phyloP scores from a whole-genome alignment of 208 protist genomes.

The Paratrypanosoma confusum region DNA sequence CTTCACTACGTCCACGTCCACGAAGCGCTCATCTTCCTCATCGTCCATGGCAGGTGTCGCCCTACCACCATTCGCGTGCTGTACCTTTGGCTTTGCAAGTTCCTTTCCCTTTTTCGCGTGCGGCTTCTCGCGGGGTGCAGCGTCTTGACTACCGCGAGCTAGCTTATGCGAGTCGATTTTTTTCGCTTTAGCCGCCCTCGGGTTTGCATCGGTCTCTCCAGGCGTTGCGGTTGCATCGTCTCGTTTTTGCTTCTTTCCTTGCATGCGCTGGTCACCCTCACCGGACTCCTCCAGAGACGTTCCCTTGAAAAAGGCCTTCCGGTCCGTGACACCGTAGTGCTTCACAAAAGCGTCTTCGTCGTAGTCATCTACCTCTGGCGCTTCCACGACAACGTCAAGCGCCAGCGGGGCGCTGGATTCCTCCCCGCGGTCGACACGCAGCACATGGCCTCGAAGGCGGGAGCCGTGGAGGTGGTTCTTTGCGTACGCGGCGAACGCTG shows the following conservation, averaged over 20 bases:
- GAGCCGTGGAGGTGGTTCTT: slow-evolving; percentile 77
- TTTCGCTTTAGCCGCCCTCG: not conserved
- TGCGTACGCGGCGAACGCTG: slow-evolving; percentile 76
- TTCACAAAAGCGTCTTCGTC: slow-evolving; percentile 70
- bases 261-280: slow-evolving; percentile 1
- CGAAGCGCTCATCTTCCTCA: slow-evolving; percentile 65
- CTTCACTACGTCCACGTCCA: slow-evolving; percentile 36
- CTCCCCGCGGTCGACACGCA: slow-evolving; percentile 82
- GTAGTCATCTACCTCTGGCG: slow-evolving; percentile 34
- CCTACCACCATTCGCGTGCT: slow-evolving; percentile 8
- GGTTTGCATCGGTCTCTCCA: not conserved
- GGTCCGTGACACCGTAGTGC: slow-evolving; percentile 66
- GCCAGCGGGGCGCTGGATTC: slow-evolving; percentile 52
- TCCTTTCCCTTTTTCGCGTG: slow-evolving; percentile 8
- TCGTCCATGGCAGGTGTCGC: slow-evolving; percentile 10
- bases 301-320: slow-evolving; percentile 69
- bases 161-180: not conserved
- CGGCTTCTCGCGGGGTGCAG: slow-evolving; percentile 1
- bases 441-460: slow-evolving; percentile 50
- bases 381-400: slow-evolving; percentile 21
- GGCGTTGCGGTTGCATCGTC: not conserved
- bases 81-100: too few species aligned
- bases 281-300: slow-evolving; percentile 52
- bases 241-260: slow-evolving; percentile 10
- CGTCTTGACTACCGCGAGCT: slow-evolving; percentile 2